These are phyloP conservation scores for Zea luxurians DNA, from an alignment of 176 grass and related monocot species.

Conservation along the genomic window DNA sequence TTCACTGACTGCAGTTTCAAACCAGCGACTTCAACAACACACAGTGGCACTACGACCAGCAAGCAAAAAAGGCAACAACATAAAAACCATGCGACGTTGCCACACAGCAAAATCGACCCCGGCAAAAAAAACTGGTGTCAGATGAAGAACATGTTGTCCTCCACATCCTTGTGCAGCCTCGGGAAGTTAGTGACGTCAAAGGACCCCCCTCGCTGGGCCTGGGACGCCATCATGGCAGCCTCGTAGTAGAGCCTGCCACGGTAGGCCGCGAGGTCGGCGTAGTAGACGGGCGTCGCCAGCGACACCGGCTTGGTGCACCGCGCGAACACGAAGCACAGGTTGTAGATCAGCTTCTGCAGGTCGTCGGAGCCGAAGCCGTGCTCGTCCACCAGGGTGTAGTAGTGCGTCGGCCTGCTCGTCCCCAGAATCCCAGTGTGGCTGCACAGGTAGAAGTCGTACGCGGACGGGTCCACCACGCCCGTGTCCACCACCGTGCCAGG, in stretches of 20 bases:
- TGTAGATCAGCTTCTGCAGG: slow-evolving; percentile 58
- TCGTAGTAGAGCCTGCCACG: slow-evolving; percentile 59
- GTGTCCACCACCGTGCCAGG: slow-evolving; percentile 67
- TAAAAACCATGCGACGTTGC: too few relatives aligned
- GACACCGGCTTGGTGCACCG: slow-evolving; percentile 70
- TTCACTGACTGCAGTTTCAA: too few relatives aligned
- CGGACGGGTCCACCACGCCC: slow-evolving; percentile 37
- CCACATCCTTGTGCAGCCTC: slow-evolving; percentile 38
- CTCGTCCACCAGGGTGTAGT: slow-evolving; percentile 49
- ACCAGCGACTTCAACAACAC: too few relatives aligned
- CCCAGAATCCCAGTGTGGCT: slow-evolving; percentile 56
- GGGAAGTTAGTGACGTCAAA: slow-evolving; percentile 2
- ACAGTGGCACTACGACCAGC: too few relatives aligned
- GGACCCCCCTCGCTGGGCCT: background rate
- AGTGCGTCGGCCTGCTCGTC: slow-evolving; percentile 64
- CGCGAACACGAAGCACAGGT: slow-evolving; percentile 58
- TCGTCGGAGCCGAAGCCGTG: slow-evolving; percentile 47
- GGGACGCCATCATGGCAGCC: slow-evolving; percentile 31
- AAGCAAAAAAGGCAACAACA: too few relatives aligned
- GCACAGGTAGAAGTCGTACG: slow-evolving; percentile 65
- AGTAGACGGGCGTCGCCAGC: slow-evolving; percentile 56
- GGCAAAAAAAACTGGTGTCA: slow-evolving; percentile 22
- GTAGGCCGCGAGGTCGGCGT: slow-evolving; percentile 60
- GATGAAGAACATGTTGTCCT: slow-evolving; percentile 58
- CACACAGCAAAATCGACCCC: too few relatives aligned